phyloP scores from a whole-genome alignment of 768 basidiomycete species.

The Collybia mongolica region DNA sequence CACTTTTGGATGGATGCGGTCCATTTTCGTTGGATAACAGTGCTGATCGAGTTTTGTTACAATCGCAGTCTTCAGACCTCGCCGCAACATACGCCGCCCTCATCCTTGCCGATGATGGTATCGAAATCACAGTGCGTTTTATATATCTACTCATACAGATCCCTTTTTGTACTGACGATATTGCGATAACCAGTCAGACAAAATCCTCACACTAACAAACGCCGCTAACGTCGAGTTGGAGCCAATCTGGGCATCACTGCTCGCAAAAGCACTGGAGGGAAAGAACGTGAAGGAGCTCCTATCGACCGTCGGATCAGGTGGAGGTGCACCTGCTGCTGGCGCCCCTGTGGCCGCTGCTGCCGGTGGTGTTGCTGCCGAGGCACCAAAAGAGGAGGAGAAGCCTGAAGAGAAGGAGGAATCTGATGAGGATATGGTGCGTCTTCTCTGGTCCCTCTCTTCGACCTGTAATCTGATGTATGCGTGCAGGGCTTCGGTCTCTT shows the following conservation, averaged over 20 bases:
- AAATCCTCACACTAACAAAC: constrained; percentile 80
- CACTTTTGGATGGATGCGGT: constrained; percentile 16
- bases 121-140: constrained; percentile 91
- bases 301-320: constrained; percentile 92
- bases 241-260: constrained; percentile 96
- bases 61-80: constrained; percentile 64
- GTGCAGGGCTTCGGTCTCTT: constrained; percentile 92
- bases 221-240: constrained; percentile 89
- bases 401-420: constrained; percentile 88
- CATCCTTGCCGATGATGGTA: constrained; percentile 95
- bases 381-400: constrained; percentile 76
- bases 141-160: not conserved
- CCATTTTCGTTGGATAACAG: constrained; percentile 12
- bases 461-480: not conserved
- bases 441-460: not conserved
- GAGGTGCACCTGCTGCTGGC: constrained; percentile 75
- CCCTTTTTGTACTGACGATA: no score
- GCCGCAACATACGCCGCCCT: constrained; percentile 96
- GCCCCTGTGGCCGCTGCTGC: constrained; percentile 46
- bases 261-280: constrained; percentile 97
- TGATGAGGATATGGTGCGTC: constrained; percentile 84
- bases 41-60: not conserved
- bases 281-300: constrained; percentile 97
- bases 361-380: constrained; percentile 65
- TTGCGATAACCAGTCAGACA: constrained; percentile 66